Evolutionary conservation across 2,329 filamentous ascomycete genomes (phyloP).

Genomic region (Periconia sp.): DNA sequence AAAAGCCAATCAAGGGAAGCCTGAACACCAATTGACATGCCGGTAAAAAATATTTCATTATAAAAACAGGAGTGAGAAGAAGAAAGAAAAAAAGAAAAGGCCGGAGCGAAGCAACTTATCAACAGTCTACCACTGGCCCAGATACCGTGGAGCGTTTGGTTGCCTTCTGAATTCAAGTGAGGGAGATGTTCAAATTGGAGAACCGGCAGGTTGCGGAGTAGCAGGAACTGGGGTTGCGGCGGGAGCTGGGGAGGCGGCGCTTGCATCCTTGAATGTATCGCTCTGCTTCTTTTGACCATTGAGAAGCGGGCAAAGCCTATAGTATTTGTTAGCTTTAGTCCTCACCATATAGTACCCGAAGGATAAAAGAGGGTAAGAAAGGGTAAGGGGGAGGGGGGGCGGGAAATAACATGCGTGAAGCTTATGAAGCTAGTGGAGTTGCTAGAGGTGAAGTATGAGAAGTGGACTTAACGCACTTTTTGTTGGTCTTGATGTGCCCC

Average conservation of each 20-base stretch:
- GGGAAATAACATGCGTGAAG: too few species aligned
- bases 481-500: conserved; percentile 98
- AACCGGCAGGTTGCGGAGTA: conserved; percentile 14
- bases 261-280: conserved; percentile 40
- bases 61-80: too few species aligned
- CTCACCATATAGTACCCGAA: too few species aligned
- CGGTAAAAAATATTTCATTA: too few species aligned
- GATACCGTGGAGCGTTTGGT: too few species aligned
- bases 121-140: too few species aligned
- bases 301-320: conserved; percentile 41
- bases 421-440: too few species aligned
- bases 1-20: too few species aligned
- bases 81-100: too few species aligned
- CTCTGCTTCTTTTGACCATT: conserved; percentile 43
- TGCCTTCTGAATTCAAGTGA: background rate
- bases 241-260: conserved; percentile 27
- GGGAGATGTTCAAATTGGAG: conserved; percentile 6
- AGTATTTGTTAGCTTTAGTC: background rate
- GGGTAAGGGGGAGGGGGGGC: background rate
- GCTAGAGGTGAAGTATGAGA: background rate
- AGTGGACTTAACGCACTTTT: conserved; percentile 64
- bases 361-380: background rate
- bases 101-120: too few species aligned
- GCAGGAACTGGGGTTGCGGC: conserved; percentile 13
- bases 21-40: too few species aligned